These are phyloP conservation scores for Anthostomella pinea DNA, from an alignment of 2,329 filamentous ascomycete species.

Conservation along the genomic window DNA sequence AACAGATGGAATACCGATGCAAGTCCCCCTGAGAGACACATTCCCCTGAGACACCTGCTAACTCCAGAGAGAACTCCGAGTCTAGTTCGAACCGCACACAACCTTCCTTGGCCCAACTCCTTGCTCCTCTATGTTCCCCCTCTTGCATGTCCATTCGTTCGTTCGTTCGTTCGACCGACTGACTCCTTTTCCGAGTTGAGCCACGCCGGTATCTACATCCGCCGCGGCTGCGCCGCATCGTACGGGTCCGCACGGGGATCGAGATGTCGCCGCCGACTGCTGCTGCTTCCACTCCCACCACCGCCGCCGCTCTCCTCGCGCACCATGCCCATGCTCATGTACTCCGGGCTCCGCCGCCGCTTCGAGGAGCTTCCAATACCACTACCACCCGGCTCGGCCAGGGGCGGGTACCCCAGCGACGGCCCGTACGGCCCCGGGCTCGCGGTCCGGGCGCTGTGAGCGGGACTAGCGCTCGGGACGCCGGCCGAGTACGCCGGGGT, in stretches of 20 bases:
- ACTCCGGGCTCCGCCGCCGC: constrained; percentile 48
- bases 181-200: too few relatives aligned
- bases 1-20: not conserved
- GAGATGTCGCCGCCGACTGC: constrained; percentile 15
- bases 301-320: constrained; percentile 39
- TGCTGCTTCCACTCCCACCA: not conserved
- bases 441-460: constrained; percentile 37
- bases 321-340: too few relatives aligned
- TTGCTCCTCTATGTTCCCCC: too few relatives aligned
- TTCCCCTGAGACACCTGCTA: not conserved
- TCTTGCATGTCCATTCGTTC: too few relatives aligned
- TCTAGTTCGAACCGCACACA: too few relatives aligned
- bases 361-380: constrained; percentile 37
- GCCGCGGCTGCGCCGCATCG: constrained; percentile 7
- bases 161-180: too few relatives aligned
- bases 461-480: constrained; percentile 36
- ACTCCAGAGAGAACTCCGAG: not conserved
- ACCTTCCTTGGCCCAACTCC: too few relatives aligned
- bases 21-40: not conserved
- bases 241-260: constrained; percentile 17
- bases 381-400: too few relatives aligned
- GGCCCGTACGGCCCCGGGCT: constrained; percentile 43
- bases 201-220: too few relatives aligned
- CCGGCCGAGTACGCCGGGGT: constrained; percentile 53
- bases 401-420: constrained; percentile 32